Evolutionary conservation across 345 rosid genomes (phyloP).

Genomic region (Nasturtium officinale): DNA sequence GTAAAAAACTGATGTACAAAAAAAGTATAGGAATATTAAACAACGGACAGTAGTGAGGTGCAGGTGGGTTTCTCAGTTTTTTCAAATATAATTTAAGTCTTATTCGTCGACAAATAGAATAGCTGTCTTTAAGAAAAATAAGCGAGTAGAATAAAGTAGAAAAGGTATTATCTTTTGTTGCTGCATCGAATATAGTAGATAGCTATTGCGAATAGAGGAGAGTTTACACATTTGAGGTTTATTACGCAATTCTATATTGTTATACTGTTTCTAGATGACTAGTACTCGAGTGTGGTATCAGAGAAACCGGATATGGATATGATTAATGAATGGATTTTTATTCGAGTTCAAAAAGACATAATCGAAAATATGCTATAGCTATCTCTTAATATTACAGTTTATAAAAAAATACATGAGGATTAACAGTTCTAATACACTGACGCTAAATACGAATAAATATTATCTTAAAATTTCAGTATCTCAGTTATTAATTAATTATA

Average conservation of each 20-base stretch:
- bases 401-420: background rate
- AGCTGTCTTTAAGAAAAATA: background rate
- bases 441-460: background rate
- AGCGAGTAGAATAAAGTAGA: background rate
- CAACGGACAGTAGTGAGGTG: slow-evolving; percentile 1
- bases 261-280: background rate
- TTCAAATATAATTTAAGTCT: background rate
- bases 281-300: background rate
- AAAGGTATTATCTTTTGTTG: background rate
- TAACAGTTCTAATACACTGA: background rate
- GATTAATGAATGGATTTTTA: background rate
- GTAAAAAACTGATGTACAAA: background rate
- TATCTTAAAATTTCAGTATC: background rate
- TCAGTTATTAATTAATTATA: background rate
- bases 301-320: background rate
- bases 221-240: background rate
- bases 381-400: background rate
- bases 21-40: background rate
- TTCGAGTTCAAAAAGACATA: background rate
- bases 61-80: slow-evolving; percentile 15
- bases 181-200: background rate
- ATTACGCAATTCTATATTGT: background rate
- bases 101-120: slow-evolving; percentile 39
- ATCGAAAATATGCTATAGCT: background rate
- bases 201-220: background rate